phyloP scores from a whole-genome alignment of 2,329 filamentous ascomycete species.

The Paraphoma chrysanthemicola region DNA sequence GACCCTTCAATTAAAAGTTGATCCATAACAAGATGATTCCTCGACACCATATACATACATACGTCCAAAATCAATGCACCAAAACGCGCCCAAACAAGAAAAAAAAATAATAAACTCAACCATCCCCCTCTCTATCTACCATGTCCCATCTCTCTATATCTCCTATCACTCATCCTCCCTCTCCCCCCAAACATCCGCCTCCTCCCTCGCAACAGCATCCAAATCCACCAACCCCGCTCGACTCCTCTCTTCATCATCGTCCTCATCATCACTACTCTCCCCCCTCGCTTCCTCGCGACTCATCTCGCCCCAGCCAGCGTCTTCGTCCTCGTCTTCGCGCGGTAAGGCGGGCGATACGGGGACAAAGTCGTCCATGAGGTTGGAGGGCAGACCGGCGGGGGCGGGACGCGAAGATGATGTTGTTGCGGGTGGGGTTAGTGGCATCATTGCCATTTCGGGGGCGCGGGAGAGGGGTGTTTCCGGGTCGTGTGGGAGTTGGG shows the following conservation, averaged over 20 bases:
- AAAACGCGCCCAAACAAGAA: no score
- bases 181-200: constrained; percentile 46
- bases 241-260: constrained; percentile 11
- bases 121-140: no score
- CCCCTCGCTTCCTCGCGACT: constrained; percentile 29
- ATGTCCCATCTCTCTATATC: no score
- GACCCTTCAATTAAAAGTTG: no score
- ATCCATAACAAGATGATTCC: no score
- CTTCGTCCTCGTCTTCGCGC: constrained; percentile 31
- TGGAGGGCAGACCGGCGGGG: constrained; percentile 37
- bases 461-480: constrained; percentile 16
- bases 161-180: constrained; percentile 28
- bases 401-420: constrained; percentile 14
- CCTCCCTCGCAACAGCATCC: constrained; percentile 44
- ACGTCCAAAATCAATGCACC: no score
- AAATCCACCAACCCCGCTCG: constrained; percentile 37
- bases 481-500: constrained; percentile 2
- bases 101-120: no score
- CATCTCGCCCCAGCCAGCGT: constrained; percentile 45
- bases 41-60: no score
- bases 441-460: constrained; percentile 45
- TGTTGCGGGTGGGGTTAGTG: constrained; percentile 31
- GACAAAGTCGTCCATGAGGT: constrained; percentile 45
- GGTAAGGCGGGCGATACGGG: constrained; percentile 30
- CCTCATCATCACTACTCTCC: constrained; percentile 24